Base-by-base conservation (phyloP, 495 filamentous ascomycete genomes). In the Poronia punctata region DNA sequence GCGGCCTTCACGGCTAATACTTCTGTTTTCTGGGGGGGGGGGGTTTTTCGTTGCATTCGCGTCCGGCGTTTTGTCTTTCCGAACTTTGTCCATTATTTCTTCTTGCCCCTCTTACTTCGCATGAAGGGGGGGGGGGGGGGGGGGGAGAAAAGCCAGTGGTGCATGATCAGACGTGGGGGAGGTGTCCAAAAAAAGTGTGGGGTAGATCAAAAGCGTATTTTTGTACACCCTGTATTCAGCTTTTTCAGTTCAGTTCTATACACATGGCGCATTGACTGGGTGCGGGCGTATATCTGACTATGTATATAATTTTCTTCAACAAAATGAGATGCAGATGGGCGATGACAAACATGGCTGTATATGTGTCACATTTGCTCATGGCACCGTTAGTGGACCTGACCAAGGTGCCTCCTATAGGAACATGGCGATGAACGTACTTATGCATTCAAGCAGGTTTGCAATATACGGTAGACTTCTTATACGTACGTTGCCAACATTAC, bases 1-100 rank as follows among this genome's bases (percentile, higher is more conserved):
- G 70, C 16, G 71, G 71, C 11, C 59, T 70, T 28, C 74, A 78
- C 46, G 50, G 62, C 11, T 70, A 59, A 62, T 20, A n/a, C n/a
- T n/a, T n/a, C n/a, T 38, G 3, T 12, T 35, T 32, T 45, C 36
- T 36, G 17, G 20, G 24, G 1, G 25, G n/a, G 14, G n/a, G 6
- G 39, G n/a, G n/a, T n/a, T n/a, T n/a, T n/a, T 38, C 29, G 42
- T 43, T 48, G 43, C 48, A 54, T 54, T 15, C 38, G 38, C 18
- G 28, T 36, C 19, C 19, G 40, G 40, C 32, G 40, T 43, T 43
- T 15, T 30, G 32, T 43, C 18, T 33, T 29, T n/a, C n/a, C n/a
- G n/a, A n/a, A 26, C 9, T 14, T 30, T 36, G 11, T 17, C 30
- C 7, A 31, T 37, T 28, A 42, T 5, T 46, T 26, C 32, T 47